Evolutionary conservation across 331 rosid species (phyloP).

Genomic region (Quercus phellos): DNA sequence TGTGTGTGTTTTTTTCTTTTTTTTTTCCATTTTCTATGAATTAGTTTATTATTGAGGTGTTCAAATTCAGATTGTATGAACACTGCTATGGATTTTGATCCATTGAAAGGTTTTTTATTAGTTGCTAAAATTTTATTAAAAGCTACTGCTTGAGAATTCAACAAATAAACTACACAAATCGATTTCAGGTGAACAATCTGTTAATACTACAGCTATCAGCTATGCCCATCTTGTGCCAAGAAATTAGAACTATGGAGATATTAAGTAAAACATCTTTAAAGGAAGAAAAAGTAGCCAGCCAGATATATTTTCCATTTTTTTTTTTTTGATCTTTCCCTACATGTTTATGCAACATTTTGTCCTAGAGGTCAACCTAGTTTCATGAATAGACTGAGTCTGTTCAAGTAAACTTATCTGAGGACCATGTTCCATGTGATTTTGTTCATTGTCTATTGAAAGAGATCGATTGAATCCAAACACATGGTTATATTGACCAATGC

Average conservation of each 20-base stretch:
- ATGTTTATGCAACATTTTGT: not conserved
- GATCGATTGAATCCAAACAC: not conserved
- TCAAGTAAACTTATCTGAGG: not conserved
- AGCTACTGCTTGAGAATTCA: not conserved
- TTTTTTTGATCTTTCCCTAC: no score
- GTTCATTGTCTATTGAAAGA: not conserved
- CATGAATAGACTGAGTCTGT: not conserved
- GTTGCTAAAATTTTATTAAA: not conserved
- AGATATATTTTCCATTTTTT: no score
- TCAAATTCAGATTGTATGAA: not conserved
- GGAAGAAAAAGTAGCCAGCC: not conserved
- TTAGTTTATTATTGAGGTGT: not conserved
- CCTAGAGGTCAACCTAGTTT: not conserved
- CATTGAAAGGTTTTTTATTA: not conserved
- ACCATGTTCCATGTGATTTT: not conserved
- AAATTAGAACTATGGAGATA: constrained; percentile 15
- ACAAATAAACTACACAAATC: not conserved
- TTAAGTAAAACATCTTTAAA: not conserved
- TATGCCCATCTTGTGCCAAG: not conserved
- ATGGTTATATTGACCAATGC: no score
- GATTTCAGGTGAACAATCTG: not conserved
- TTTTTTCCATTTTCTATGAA: no score
- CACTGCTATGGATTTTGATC: not conserved
- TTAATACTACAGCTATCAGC: not conserved
- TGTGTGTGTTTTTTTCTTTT: not conserved